Evolutionary conservation across 495 filamentous ascomycete species (phyloP), one percentile per base, ranked within the genome.

Genomic region (Hypoxylon rickii): DNA sequence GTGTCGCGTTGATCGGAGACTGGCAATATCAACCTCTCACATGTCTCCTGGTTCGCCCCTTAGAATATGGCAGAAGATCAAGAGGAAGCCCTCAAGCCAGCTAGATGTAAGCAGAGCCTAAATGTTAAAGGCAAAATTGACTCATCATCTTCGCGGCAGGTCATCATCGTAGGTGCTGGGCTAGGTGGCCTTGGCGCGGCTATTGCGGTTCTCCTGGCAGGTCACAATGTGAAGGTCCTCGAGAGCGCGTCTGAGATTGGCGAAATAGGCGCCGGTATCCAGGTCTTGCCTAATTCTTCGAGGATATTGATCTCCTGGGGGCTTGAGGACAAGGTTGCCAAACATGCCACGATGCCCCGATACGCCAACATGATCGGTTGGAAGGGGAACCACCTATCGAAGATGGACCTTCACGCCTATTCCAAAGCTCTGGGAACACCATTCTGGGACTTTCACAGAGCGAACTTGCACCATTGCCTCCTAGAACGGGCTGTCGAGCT

Each of bases 171-270:
- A 16, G 87, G 87, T 13, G 87, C 84, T 6, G 87, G 87, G 13
- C 77, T 90, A n/a, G 80, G 80, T 32, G 87, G 87, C 3, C 76
- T 90, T 15, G 80, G 78, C 12, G 79, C 85, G 0, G 86, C 86
- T 3, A 86, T 89, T 56, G 73, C 82, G 8, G 72, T 78, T 55
- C 73, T 78, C 4, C 75, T 83, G 11, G 72, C 80, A 6, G 86
- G 86, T 12, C 87, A 89, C 69, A 55, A 66, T 8, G 84, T 89
- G 13, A 63, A 69, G 1, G 74, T 90, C 10, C 75, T 89, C 41
- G 87, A 90, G 64, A 72, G 78, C 43, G 83, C 84, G n/a, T 67
- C 72, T 38, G 76, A 79, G 21, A 75, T 88, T n/a, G 79, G 76
- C 21, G 83, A 87, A 61, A 73, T 79, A 59, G 83, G 83, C 2